These are phyloP conservation scores for Colletotrichum cuscutae DNA, from an alignment of 2,329 filamentous ascomycete species.

Conservation along the genomic window DNA sequence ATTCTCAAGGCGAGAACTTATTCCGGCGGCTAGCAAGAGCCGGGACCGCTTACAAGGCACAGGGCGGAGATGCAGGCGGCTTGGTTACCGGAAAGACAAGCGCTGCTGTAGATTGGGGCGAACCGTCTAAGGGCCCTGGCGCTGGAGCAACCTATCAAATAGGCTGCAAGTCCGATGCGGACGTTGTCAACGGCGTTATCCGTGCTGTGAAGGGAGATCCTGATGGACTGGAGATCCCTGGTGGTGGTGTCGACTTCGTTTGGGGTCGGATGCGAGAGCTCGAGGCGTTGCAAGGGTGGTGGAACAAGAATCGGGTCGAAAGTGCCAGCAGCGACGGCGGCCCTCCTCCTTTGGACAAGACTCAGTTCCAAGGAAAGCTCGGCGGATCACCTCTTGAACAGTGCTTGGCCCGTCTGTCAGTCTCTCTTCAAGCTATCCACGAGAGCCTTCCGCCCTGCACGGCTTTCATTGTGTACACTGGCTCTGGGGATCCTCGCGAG, in stretches of 20 bases:
- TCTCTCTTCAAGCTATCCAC: constrained; percentile 66
- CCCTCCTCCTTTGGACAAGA: constrained; percentile 44
- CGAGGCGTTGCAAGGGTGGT: constrained; percentile 74
- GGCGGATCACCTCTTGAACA: constrained; percentile 52
- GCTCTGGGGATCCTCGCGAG: constrained; percentile 74
- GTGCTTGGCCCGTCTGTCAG: constrained; percentile 56
- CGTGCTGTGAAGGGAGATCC: constrained; percentile 69
- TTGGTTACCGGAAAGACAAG: constrained; percentile 69
- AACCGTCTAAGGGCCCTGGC: constrained; percentile 70
- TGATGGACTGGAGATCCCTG: constrained; percentile 66
- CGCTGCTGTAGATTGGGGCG: constrained; percentile 90
- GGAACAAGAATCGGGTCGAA: constrained; percentile 67
- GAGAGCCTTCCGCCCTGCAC: constrained; percentile 71
- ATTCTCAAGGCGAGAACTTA: constrained; percentile 84
- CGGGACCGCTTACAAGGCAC: constrained; percentile 70
- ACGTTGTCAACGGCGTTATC: constrained; percentile 64
- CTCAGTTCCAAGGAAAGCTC: constrained; percentile 40
- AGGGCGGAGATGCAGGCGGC: constrained; percentile 66
- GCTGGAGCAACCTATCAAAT: constrained; percentile 66
- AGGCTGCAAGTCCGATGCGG: constrained; percentile 68
- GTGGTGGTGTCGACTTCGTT: constrained; percentile 72
- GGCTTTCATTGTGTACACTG: constrained; percentile 72
- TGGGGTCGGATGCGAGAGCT: constrained; percentile 75
- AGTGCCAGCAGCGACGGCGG: constrained; percentile 45
- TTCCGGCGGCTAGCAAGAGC: constrained; percentile 82